Evolutionary conservation across 169 alveolate genomes (phyloP).

Genomic region (Eimeria zaria): DNA sequence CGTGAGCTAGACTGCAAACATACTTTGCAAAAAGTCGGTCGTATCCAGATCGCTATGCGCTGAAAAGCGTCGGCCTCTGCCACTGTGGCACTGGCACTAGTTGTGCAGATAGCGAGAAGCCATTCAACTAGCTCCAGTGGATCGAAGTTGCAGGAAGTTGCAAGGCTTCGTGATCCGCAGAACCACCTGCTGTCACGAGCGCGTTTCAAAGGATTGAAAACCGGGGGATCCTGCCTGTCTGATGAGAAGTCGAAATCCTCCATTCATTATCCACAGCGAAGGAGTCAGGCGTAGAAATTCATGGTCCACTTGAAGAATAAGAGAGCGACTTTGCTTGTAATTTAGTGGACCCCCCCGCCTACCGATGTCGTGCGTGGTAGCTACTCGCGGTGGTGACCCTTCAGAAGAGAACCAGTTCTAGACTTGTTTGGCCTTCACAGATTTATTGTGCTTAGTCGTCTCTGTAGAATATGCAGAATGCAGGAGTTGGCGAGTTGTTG

Average conservation of each 20-base stretch:
- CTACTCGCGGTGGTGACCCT: not conserved
- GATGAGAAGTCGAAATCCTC: not conserved
- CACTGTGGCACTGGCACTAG: not conserved
- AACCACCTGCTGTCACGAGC: not conserved
- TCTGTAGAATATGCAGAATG: not conserved
- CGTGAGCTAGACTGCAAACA: conserved; percentile 9
- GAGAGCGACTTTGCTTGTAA: not conserved
- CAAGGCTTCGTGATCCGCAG: not conserved
- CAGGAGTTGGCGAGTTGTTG: conserved; percentile 8
- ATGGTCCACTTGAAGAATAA: not conserved
- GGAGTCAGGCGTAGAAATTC: not conserved
- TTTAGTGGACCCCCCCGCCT: not conserved
- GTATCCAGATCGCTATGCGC: not conserved
- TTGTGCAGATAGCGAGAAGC: not conserved
- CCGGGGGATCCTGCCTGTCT: not conserved
- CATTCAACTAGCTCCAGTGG: not conserved
- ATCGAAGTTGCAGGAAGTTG: not conserved
- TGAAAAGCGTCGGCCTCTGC: not conserved
- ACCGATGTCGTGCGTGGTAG: not conserved
- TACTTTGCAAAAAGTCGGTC: not conserved
- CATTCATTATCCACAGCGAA: not conserved
- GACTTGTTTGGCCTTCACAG: not conserved
- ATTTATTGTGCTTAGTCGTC: not conserved
- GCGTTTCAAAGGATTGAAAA: not conserved
- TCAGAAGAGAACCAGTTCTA: not conserved